phyloP scores from a whole-genome alignment of 2,329 filamentous ascomycete genomes.

The Daldinia eschscholtzii region DNA sequence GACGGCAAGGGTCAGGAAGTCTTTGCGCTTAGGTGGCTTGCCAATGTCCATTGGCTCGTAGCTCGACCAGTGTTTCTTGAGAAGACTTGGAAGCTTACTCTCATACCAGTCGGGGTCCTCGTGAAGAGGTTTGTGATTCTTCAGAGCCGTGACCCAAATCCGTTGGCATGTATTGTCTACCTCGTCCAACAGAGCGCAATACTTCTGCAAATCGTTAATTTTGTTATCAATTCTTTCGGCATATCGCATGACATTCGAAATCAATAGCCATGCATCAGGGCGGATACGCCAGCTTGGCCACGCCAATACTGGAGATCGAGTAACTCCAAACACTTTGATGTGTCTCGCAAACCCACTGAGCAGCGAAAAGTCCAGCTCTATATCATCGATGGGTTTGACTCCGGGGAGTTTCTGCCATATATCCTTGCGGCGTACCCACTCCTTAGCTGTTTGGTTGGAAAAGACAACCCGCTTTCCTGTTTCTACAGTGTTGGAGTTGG shows the following conservation, averaged over 20 bases:
- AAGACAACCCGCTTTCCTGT: slow-evolving; percentile 50
- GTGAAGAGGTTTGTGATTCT: slow-evolving; percentile 50
- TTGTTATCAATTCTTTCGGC: slow-evolving; percentile 49
- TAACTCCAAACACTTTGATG: slow-evolving; percentile 47
- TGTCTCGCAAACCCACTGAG: slow-evolving; percentile 51
- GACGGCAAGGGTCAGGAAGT: slow-evolving; percentile 50
- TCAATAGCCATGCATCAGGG: slow-evolving; percentile 51
- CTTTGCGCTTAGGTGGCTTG: slow-evolving; percentile 51
- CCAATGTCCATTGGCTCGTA: slow-evolving; percentile 53
- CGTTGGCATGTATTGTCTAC: slow-evolving; percentile 49
- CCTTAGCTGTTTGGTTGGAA: slow-evolving; percentile 52
- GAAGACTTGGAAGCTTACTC: slow-evolving; percentile 45
- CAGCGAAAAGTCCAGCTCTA: slow-evolving; percentile 49
- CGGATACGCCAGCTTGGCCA: slow-evolving; percentile 52
- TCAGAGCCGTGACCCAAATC: slow-evolving; percentile 48
- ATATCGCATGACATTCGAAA: slow-evolving; percentile 51
- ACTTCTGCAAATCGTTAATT: slow-evolving; percentile 42
- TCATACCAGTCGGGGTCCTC: slow-evolving; percentile 53
- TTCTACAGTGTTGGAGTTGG: slow-evolving; percentile 41
- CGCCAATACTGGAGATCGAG: slow-evolving; percentile 48
- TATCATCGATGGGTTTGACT: slow-evolving; percentile 37
- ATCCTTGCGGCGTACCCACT: slow-evolving; percentile 51
- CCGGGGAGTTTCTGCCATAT: slow-evolving; percentile 49
- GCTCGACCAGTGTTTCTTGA: slow-evolving; percentile 50
- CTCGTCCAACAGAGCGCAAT: slow-evolving; percentile 50